Evolutionary conservation across 225 moss, liverwort and hornwort genomes (phyloP), one percentile per base, ranked within the genome.

Genomic region (Sphagnum contortum): DNA sequence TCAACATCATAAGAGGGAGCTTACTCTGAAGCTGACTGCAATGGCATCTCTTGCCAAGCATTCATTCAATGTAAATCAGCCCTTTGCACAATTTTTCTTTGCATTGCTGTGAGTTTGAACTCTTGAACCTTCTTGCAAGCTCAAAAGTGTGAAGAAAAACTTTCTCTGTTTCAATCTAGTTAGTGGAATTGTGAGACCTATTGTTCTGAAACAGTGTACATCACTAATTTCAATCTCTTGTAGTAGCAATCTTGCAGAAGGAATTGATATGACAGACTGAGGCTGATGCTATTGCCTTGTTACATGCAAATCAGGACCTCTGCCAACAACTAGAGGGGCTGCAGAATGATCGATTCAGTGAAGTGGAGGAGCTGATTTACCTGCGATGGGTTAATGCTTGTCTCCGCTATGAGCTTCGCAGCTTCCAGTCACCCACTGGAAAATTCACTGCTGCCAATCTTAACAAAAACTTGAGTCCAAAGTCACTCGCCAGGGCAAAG

Each of bases 371-470:
- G 73, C 76, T 87, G 13, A 83, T 87, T 47, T 87, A 87, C 44
- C 73, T 87, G 46, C 74, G 87, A 58, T 87, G 87, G 87, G 87
- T 87, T 2, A 87, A 87, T 76, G 87, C 87, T 45, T 87, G 87
- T 45, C 72, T 87, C 9, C 69, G 87, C 11, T 87, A 83, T 49
- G 87, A 87, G 75, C 83, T 87, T 46, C 75, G 87, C 7, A 83
- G 83, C 64, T 73, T 72, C 60, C 59, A 59, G 68, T 59, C 68
- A 0, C 69, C 65, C 13, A 65, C 75, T 11, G 83, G 80, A 55
- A 80, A 72, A 70, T 50, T 67, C 49, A 71, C 79, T 48, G 87
- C 87, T 3, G 72, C 83, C 13, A 83, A 87, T 11, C 80, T 87
- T 58, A 87, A 68, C 64, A 87, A 87, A 60, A 82, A 80, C 62